Conservation (phyloP, 2,329 filamentous ascomycete species). For the Ampelomyces quisqualis region DNA sequence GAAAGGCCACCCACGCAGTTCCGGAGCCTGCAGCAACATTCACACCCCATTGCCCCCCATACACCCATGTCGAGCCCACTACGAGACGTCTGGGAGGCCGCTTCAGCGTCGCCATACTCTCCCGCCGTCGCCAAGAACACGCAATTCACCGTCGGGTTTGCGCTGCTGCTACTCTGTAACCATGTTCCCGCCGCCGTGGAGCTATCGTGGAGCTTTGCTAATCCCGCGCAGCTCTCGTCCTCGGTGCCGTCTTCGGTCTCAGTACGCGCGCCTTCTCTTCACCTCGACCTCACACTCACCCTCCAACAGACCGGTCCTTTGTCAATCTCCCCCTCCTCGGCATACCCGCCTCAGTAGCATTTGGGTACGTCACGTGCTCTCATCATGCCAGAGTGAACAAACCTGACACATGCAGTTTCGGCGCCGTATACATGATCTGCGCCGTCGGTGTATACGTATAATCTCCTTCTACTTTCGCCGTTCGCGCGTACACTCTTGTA, state of each 20-base stretch:
- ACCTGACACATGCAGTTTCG: slow-evolving; percentile 64
- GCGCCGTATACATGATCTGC: slow-evolving; percentile 98
- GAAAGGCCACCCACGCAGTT: slow-evolving; percentile 33
- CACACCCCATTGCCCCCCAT: slow-evolving; percentile 17
- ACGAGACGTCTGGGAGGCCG: slow-evolving; percentile 87
- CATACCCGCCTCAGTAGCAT: slow-evolving; percentile 80
- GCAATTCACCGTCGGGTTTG: slow-evolving; percentile 81
- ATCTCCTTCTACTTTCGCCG: slow-evolving; percentile 35
- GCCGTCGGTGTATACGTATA: slow-evolving; percentile 98
- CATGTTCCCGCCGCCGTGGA: slow-evolving; percentile 21
- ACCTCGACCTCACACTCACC: slow-evolving; percentile 54
- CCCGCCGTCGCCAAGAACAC: slow-evolving; percentile 76
- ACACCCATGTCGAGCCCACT: slow-evolving; percentile 55
- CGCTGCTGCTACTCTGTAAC: slow-evolving; percentile 70
- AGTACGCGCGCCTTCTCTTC: slow-evolving; percentile 58
- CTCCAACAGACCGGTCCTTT: slow-evolving; percentile 73
- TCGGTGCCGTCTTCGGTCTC: slow-evolving; percentile 79
- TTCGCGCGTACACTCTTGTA: slow-evolving; percentile 33
- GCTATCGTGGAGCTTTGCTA: slow-evolving; percentile 25
- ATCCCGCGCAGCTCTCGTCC: slow-evolving; percentile 56
- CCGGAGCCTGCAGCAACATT: slow-evolving; percentile 8
- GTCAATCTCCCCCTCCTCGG: slow-evolving; percentile 75
- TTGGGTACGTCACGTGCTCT: slow-evolving; percentile 75
- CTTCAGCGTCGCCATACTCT: slow-evolving; percentile 80
- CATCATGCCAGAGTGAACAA: not conserved